These are phyloP conservation scores for Talaromyces atroroseus DNA, from an alignment of 2,329 filamentous ascomycete species.

Conservation along the genomic window DNA sequence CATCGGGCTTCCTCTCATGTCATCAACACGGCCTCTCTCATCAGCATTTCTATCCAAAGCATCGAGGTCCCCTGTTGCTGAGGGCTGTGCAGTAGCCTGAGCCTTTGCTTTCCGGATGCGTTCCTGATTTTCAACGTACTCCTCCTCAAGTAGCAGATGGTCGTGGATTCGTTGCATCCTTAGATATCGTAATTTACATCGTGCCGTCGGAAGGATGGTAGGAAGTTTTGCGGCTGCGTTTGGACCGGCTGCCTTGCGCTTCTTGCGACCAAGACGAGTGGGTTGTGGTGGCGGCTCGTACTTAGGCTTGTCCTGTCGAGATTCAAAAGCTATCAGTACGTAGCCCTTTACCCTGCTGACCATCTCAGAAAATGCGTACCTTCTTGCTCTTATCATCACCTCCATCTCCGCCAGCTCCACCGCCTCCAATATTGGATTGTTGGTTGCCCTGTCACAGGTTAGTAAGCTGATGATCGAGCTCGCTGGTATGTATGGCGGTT, in stretches of 20 bases:
- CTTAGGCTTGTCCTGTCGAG: slow-evolving; percentile 86
- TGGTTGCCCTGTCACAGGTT: slow-evolving; percentile 42
- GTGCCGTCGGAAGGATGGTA: slow-evolving; percentile 85
- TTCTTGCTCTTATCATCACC: slow-evolving; percentile 92
- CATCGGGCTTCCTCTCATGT: slow-evolving; percentile 98
- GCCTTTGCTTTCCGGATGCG: slow-evolving; percentile 87
- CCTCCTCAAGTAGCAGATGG: slow-evolving; percentile 91
- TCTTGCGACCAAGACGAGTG: slow-evolving; percentile 94
- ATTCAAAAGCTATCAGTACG: slow-evolving; percentile 11
- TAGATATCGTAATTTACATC: slow-evolving; percentile 94
- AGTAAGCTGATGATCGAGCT: slow-evolving; percentile 2
- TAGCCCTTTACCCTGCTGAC: not conserved
- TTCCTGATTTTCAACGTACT: slow-evolving; percentile 99
- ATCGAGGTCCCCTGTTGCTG: slow-evolving; percentile 62
- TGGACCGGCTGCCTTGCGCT: slow-evolving; percentile 90
- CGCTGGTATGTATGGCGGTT: not conserved
- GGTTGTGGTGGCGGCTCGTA: slow-evolving; percentile 97
- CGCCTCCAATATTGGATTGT: slow-evolving; percentile 77
- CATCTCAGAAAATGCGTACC: slow-evolving; percentile 45
- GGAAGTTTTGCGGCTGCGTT: slow-evolving; percentile 95
- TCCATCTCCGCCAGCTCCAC: slow-evolving; percentile 61
- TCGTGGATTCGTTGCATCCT: slow-evolving; percentile 99
- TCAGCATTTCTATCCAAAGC: slow-evolving; percentile 85
- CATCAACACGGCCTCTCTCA: slow-evolving; percentile 89
- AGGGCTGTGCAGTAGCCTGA: slow-evolving; percentile 53